A percentile compares a stretch with the other conserved stretches of the same genome.
Evolutionary conservation across 257 asterid genomes (phyloP).

Genomic region (Leonotis leonurus): DNA sequence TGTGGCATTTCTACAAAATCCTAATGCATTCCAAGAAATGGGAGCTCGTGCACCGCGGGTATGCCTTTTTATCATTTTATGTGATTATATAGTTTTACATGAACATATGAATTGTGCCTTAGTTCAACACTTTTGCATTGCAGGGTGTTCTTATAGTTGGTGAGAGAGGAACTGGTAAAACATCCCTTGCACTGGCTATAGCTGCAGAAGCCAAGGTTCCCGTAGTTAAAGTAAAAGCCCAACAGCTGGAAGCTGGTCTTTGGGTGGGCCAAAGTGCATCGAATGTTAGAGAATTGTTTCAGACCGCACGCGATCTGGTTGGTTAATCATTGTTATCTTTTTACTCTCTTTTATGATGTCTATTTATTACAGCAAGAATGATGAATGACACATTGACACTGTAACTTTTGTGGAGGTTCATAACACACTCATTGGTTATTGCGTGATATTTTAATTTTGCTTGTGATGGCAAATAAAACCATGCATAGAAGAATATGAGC

Average conservation of each 20-base stretch:
- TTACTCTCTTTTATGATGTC: slow-evolving; percentile 13
- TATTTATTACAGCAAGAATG: background rate
- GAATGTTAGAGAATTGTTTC: slow-evolving; percentile 90
- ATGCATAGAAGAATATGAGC: too few species aligned
- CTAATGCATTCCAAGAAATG: slow-evolving; percentile 88
- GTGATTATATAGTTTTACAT: background rate
- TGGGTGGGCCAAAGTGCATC: slow-evolving; percentile 99
- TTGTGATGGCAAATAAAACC: too few species aligned
- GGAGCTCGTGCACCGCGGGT: slow-evolving; percentile 99
- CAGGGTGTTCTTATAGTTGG: slow-evolving; percentile 99
- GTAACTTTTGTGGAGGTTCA: slow-evolving; percentile 6
- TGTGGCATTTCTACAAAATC: slow-evolving; percentile 90
- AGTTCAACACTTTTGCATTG: slow-evolving; percentile 17
- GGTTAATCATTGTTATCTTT: slow-evolving; percentile 17
- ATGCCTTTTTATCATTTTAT: slow-evolving; percentile 24
- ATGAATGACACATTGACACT: too few species aligned
- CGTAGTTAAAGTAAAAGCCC: slow-evolving; percentile 86
- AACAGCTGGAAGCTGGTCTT: slow-evolving; percentile 84
- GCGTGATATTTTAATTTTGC: too few species aligned
- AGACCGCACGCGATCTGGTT: slow-evolving; percentile 98
- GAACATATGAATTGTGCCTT: slow-evolving; percentile 16
- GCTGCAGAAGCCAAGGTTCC: slow-evolving; percentile 99
- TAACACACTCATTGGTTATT: background rate
- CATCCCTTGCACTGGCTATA: slow-evolving; percentile 91
- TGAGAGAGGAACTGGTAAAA: slow-evolving; percentile 97